Base-by-base conservation (phyloP, 768 basidiomycete species). In the Neoboletus brunneissimus region DNA sequence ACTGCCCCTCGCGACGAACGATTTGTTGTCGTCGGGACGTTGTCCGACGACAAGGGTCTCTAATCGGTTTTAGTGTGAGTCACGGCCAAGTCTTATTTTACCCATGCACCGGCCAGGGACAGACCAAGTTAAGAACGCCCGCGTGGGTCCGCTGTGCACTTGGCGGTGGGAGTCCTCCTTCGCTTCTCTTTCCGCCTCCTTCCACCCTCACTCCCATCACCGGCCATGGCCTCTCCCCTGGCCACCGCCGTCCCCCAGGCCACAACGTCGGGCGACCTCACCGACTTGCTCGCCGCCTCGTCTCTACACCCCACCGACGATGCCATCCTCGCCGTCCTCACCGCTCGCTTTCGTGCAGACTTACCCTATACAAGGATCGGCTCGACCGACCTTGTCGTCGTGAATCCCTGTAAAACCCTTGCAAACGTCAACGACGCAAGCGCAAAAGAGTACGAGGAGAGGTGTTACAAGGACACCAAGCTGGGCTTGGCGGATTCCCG, bases 331-430 rank as follows among this genome's bases (percentile, higher is more conserved):
- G 67, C 78, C 55, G 77, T 80, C 52, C 77, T 87, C 54, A 75
- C 77, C 56, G 73, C 80, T 18, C 82, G 86, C 56, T 81, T 85
- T 53, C 81, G 86, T 23, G 72, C 76, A 32, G 86, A 87, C 62
- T 68, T 79, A 12, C 80, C 84, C 34, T 84, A 81, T 62, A 74
- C 83, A n/a, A 72, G 79, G 20, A 69, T 84, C 38, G 73, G 75
- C 31, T 64, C 78, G 11, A 77, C 80, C 31, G 75, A 76, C 46
- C 75, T 85, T 65, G 72, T 87, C 49, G 77, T 80, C 51, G 70
- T 87, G 59, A 87, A 87, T 67, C 86, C 86, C 1, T 76, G 80
- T 67, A 80, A 85, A 69, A 72, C 76, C 15, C 76, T 87, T 23
- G 77, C 80, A 11, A 83, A 78, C 67, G 72, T 79, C 55, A 81